Base-by-base conservation (phyloP, 768 basidiomycete species). In the Calocybe gangraenosa region DNA sequence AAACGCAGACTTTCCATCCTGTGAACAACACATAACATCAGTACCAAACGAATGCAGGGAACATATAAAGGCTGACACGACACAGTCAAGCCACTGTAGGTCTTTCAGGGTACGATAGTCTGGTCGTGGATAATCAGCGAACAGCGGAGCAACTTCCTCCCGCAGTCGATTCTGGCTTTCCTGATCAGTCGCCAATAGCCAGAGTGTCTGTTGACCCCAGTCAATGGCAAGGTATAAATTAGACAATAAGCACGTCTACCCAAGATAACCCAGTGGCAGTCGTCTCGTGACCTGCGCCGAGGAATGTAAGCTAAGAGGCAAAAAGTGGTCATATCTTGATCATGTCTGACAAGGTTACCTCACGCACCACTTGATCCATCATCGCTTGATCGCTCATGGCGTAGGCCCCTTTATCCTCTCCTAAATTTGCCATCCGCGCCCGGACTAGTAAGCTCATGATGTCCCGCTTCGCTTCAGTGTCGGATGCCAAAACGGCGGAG, bases 181-280 rank as follows among this genome's bases (percentile, higher is more conserved):
- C 2, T 64, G 70, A 54, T 80, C 63, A 32, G 75, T 73, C 7
- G 78, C 71, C 11, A 82, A 68, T 17, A 76, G 64, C 75, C 76
- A 78, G 6, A 78, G 60, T 0, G 75, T 74, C 76, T 72, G 33
- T 52, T 4, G 11, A 31, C 48, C 14, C 18, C 9, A 43, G 23
- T 25, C 9, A 21, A 9, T 22, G 5, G 19, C 8, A 40, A 34
- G 8, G 8, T 33, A 21, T 15, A 10, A 25, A 7, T n/a, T n/a
- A n/a, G n/a, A n/a, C 1, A 21, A 35, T n/a, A 18, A 14, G 5
- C 14, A n/a, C 13, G 50, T 61, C 17, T 49, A 73, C 72, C 77
- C 78, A 82, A 17, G 69, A 59, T 18, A 73, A 48, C 13, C 74
- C 74, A 35, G 71, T 67, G 0, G 75, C 73, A 9, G 72, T 74